Evolutionary conservation across 2,329 filamentous ascomycete species (phyloP).

Genomic region (Aureobasidium sp.): DNA sequence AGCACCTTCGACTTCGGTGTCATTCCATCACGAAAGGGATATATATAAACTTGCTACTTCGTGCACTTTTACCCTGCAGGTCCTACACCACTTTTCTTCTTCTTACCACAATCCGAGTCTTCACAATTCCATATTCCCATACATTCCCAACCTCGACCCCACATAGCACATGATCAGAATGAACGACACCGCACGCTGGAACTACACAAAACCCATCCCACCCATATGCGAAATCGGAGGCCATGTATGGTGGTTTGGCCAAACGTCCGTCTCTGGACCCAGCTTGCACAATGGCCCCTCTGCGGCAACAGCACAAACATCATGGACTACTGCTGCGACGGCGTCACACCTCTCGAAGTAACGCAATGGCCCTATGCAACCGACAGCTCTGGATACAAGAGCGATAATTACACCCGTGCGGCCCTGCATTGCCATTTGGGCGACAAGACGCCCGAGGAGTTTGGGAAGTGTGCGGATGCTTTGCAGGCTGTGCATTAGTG

Average conservation of each 20-base stretch:
- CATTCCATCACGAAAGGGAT: too few species aligned
- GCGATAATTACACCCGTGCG: neutral
- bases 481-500: neutral
- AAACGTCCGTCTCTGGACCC: neutral
- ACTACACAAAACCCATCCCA: neutral
- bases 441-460: neutral
- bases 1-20: too few species aligned
- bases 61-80: too few species aligned
- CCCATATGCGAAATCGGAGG: neutral
- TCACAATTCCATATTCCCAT: neutral
- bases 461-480: neutral
- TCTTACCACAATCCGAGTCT: neutral
- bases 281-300: neutral
- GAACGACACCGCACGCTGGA: neutral
- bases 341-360: neutral
- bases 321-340: neutral
- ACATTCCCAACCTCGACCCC: neutral
- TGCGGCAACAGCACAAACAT: neutral
- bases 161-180: neutral
- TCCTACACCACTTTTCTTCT: too few species aligned
- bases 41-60: too few species aligned
- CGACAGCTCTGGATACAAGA: neutral
- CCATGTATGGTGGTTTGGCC: too few species aligned
- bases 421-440: neutral
- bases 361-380: neutral